phyloP scores from a whole-genome alignment of 768 basidiomycete species.

The Mycena rebaudengoi region DNA sequence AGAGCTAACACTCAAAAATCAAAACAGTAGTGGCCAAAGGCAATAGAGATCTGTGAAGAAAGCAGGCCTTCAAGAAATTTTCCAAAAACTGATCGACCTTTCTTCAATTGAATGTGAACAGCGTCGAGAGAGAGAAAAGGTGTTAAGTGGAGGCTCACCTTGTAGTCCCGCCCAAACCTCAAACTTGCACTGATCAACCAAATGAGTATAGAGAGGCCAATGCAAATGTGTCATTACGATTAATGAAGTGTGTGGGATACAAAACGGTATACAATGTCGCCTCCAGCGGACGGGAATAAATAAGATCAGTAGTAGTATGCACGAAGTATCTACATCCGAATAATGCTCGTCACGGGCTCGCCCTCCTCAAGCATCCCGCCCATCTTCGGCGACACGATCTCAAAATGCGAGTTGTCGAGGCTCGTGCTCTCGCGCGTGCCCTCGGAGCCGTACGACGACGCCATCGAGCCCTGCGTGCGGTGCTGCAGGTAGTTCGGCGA shows the following conservation, averaged over 20 bases:
- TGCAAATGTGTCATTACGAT: too few relatives aligned
- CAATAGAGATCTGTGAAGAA: too few relatives aligned
- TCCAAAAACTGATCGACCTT: too few relatives aligned
- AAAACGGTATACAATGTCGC: conserved; percentile 23
- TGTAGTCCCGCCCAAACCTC: too few relatives aligned
- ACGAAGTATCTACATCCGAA: conserved; percentile 22
- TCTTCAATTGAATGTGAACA: too few relatives aligned
- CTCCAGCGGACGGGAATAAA: conserved; percentile 17
- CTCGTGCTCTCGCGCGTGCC: conserved; percentile 54
- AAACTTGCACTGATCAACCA: too few relatives aligned
- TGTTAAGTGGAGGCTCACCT: too few relatives aligned
- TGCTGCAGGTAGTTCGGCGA: conserved; percentile 31
- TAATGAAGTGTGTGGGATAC: conserved; percentile 16
- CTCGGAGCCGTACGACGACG: conserved; percentile 51
- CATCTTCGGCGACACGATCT: conserved; percentile 66
- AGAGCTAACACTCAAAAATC: too few relatives aligned
- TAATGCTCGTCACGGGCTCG: conserved; percentile 1
- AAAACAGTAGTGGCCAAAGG: too few relatives aligned
- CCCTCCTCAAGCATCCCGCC: conserved; percentile 47
- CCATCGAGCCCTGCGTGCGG: conserved; percentile 42
- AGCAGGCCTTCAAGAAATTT: too few relatives aligned
- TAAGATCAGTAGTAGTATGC: conserved; percentile 14
- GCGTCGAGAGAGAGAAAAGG: too few relatives aligned
- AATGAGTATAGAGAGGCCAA: too few relatives aligned
- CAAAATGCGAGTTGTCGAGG: conserved; percentile 73